Base-by-base conservation (phyloP, 2,329 filamentous ascomycete genomes). In the Venturia aucupariae region DNA sequence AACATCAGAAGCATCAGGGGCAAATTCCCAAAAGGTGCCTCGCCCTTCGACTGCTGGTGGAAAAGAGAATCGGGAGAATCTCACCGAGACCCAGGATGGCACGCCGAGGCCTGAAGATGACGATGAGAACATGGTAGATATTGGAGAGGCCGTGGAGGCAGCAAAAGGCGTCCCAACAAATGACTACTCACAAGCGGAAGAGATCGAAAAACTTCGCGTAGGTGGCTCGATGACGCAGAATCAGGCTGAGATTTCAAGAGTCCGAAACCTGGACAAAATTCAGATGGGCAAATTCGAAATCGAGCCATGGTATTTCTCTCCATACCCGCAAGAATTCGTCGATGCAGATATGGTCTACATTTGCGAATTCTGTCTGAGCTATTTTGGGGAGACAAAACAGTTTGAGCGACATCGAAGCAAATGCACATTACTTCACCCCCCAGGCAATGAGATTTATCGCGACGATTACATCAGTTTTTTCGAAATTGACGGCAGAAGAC, bases 161-260 rank as follows among this genome's bases (percentile, higher is more conserved):
- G 83, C 84, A 83, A 71, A 81, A 83, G 71, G 81, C 76, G 67
- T 74, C 4, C 75, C 79, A 7, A 77, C 78, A 15, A 80, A 82
- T 35, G 72, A 78, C 5, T 93, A 90, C 72, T 87, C 88, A 67
- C 85, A 89, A 61, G 90, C 96, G 74, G 90, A 95, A 68, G 94
- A 99, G 75, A 97, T 97, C 65, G 94, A 99, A 74, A 96, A 97
- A 73, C 82, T 99, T 11, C 87, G 94, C 48, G 96, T 92, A 3
- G 90, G 90, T 30, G 95, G 94, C 39, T 97, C 92, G 67, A 97
- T 99, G 94, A 99, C 95, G 13, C 95, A 99, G 74, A 97, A 97
- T 69, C 94, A 96, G 65, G 92, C 93, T 15, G 95, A 99, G 73
- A 92, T 99, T 67, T 93, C 93, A 30, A 89, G 95, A 63, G 96